Evolutionary conservation across 148 eudicot species (phyloP), one percentile per base, ranked within the genome.

Genomic region (Chenopodium quinoa): DNA sequence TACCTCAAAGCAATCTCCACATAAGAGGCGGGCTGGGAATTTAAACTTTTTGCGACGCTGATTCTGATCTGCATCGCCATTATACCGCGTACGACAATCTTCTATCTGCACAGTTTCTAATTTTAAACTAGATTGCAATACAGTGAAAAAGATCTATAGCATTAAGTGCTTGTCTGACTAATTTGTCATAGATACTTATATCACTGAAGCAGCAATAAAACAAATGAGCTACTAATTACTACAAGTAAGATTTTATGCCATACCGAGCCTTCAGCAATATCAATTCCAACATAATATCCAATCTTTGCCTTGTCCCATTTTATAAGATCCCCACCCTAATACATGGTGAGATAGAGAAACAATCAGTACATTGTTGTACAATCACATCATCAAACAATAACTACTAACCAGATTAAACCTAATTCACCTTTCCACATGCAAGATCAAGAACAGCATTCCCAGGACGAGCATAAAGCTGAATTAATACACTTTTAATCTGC

Each of bases 1-100:
- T 84, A 96, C 99, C 97, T 96, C 99, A 86, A 83, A 96, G 84
- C 99, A 94, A 88, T 96, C 99, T 73, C 99, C 99, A 82, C 99
- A 93, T 7, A 96, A 69, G 67, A 96, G 98, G 67, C 95, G 91
- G 2, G 97, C 99, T 84, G 98, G 99, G 79, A 96, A 96, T 62
- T 95, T 78, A 84, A 91, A 96, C 83, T 91, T 96, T 77, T 92
- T 94, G 31, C 99, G 95, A 64, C 98, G 98, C 83, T 92, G 97
- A 89, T 92, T 91, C 83, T 92, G 97, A 66, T 96, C 99, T 22
- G 95, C 99, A 82, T 96, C 98, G 69, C 98, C 99, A 83, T 96
- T 96, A 84, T 96, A 96, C 54, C 99, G 91, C 29, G 94, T 94
- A 34, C 99, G 98, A 44, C 99, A 94, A 69, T 96, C 98, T 88